A percentile compares a stretch with the other conserved stretches of the same genome.
Evolutionary conservation across 1,284 basidiomycete species (phyloP).

Genomic region (Boletus smithii): DNA sequence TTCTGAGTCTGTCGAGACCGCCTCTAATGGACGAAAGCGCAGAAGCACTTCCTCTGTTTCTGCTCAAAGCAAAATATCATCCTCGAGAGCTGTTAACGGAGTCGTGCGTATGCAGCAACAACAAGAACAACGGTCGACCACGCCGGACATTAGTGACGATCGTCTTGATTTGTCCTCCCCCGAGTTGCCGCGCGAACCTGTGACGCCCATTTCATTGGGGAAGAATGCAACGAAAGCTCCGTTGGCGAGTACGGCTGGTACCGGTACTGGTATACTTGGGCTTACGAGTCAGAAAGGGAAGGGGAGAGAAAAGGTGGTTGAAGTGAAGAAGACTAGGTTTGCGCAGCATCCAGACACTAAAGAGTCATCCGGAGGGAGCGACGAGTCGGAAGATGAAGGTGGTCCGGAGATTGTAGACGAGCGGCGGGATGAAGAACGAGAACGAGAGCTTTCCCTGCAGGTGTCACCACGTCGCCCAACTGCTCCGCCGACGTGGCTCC

Average conservation of each 20-base stretch:
- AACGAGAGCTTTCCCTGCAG: slow-evolving; percentile 48
- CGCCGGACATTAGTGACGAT: slow-evolving; percentile 16
- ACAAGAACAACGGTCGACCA: slow-evolving; percentile 14
- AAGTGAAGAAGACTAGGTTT: slow-evolving; percentile 22
- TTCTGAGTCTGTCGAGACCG: slow-evolving; percentile 19
- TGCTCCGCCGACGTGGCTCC: slow-evolving; percentile 35
- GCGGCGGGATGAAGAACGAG: slow-evolving; percentile 7
- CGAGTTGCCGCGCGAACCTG: slow-evolving; percentile 44
- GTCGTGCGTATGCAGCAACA: background rate
- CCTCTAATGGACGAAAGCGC: slow-evolving; percentile 6
- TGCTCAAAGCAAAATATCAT: slow-evolving; percentile 7
- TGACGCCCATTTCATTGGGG: slow-evolving; percentile 43
- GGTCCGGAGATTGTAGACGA: slow-evolving; percentile 14
- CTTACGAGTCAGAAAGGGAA: slow-evolving; percentile 38
- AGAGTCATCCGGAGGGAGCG: slow-evolving; percentile 33
- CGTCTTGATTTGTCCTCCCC: slow-evolving; percentile 46
- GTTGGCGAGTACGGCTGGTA: slow-evolving; percentile 5
- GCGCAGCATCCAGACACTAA: slow-evolving; percentile 31
- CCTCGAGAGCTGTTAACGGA: slow-evolving; percentile 4
- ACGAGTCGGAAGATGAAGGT: slow-evolving; percentile 23
- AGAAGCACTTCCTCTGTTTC: slow-evolving; percentile 1
- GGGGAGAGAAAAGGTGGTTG: slow-evolving; percentile 30
- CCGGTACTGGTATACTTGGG: slow-evolving; percentile 37
- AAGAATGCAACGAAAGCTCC: slow-evolving; percentile 24
- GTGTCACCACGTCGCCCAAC: slow-evolving; percentile 54